Conservation (phyloP, 352 stramenopile species). For the Globisporangium parvum region DNA sequence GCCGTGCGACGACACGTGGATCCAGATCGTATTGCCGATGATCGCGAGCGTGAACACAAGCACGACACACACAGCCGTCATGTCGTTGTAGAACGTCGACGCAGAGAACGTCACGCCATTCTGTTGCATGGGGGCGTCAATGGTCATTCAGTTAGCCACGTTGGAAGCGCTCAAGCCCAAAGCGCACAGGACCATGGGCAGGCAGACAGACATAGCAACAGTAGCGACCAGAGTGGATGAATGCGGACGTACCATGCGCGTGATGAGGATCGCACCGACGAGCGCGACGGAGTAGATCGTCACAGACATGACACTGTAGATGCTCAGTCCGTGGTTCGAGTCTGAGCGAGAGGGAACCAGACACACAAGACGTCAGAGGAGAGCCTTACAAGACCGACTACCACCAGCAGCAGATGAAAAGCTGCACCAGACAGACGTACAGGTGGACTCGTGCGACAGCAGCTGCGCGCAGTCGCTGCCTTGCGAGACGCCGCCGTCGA, state of each 20-base stretch:
- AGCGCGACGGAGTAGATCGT: conserved; percentile 76
- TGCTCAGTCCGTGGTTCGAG: conserved; percentile 61
- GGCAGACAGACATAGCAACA: not conserved
- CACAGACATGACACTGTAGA: conserved; percentile 86
- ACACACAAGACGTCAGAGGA: conserved; percentile 3
- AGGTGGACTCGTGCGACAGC: conserved; percentile 51
- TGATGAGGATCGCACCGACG: conserved; percentile 69
- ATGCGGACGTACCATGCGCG: conserved; percentile 51
- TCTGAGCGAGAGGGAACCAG: conserved; percentile 16
- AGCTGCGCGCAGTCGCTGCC: conserved; percentile 67
- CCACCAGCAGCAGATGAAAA: conserved; percentile 1
- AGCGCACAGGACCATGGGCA: too few relatives aligned
- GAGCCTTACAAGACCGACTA: too few relatives aligned
- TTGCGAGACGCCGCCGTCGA: conserved; percentile 41
- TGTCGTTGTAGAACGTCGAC: conserved; percentile 80
- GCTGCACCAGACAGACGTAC: conserved; percentile 26
- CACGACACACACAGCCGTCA: conserved; percentile 73
- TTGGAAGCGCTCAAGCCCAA: too few relatives aligned
- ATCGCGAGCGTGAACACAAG: conserved; percentile 70
- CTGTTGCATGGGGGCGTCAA: conserved; percentile 15
- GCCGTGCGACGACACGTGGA: conserved; percentile 54
- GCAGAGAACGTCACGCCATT: conserved; percentile 77
- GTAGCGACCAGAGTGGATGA: not conserved
- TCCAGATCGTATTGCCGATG: conserved; percentile 77
- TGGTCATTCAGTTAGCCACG: too few relatives aligned